Evolutionary conservation across 1,284 basidiomycete species (phyloP).

Genomic region (Leccinum subfulvum): DNA sequence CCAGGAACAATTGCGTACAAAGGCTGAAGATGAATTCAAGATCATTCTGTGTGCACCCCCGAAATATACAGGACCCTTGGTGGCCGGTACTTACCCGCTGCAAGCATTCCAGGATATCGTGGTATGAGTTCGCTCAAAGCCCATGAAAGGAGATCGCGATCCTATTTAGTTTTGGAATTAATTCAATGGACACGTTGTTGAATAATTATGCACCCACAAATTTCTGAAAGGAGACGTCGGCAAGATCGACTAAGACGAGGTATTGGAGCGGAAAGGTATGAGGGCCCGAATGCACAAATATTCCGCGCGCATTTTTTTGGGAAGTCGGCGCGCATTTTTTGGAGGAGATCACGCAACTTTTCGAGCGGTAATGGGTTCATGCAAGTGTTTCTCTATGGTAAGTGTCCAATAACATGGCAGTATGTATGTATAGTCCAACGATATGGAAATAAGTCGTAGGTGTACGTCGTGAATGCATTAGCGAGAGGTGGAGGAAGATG

Average conservation of each 20-base stretch:
- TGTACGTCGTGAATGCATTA: no score
- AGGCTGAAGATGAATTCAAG: constrained; percentile 43
- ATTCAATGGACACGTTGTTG: constrained; percentile 11
- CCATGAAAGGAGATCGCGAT: constrained; percentile 63
- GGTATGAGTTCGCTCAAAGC: constrained; percentile 63
- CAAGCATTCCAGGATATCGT: constrained; percentile 76
- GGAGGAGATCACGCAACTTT: no score
- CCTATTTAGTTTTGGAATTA: constrained; percentile 36
- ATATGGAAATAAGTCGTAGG: no score
- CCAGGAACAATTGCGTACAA: constrained; percentile 83
- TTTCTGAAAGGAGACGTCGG: constrained; percentile 54
- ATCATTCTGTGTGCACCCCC: neutral
- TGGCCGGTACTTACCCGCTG: constrained; percentile 50
- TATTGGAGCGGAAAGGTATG: constrained; percentile 53
- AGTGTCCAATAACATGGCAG: no score
- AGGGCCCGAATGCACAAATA: no score
- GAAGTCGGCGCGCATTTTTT: no score
- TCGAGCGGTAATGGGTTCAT: no score
- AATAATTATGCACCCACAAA: constrained; percentile 45
- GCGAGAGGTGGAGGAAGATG: no score
- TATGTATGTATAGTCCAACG: no score
- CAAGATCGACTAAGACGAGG: constrained; percentile 67
- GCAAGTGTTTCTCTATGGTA: no score
- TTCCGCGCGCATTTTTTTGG: no score
- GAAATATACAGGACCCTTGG: neutral